Evolutionary conservation across 2,329 filamentous ascomycete genomes (phyloP), one percentile per base, ranked within the genome.

Genomic region (Sclerotinia spermophila): DNA sequence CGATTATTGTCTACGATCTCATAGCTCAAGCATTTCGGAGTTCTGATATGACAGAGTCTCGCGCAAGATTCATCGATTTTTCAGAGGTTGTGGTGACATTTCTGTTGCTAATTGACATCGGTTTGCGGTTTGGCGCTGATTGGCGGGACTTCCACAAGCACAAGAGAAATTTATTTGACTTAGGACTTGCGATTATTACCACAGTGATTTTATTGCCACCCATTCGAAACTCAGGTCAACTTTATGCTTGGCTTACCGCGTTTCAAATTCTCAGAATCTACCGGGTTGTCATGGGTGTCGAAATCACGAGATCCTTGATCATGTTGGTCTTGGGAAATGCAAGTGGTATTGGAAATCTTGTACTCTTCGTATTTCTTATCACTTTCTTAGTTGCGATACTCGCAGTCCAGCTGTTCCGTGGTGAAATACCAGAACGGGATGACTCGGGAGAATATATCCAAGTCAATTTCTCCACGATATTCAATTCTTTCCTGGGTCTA

Each of bases 401-500:
- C 76, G 96, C 96, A 10, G 89, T 92, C 1, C 95, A 99, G 79
- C 87, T 99, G 5, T 97, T 99, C 78, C 90, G 96, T 48, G 94
- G 94, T 42, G 90, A 97, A 76, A 87, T 98, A 40, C 90, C 92
- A 0, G 76, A 84, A 44, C 76, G 84, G n/a, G 87, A 93, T 74
- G 80, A 83, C 2, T 79, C 82, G n/a, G 91, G 89, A 3, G 83
- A 91, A 2, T 81, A 86, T 3, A 89, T 92, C 72, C 82, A 86
- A 33, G 87, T 96, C 56, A 92, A 92, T 0, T 99, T 99, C 79
- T 89, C 89, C 78, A 92, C 93, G 53, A 96, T 99, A 48, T 99
- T 91, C 83, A 98, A 98, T 78, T 92, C 94, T 0, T 99, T 99
- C 78, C 84, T 99, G 24, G 96, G 94, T 70, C 98, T 99, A 94